phyloP scores from a whole-genome alignment of 805 yeast species.

The Debaryomyces hansenii region DNA sequence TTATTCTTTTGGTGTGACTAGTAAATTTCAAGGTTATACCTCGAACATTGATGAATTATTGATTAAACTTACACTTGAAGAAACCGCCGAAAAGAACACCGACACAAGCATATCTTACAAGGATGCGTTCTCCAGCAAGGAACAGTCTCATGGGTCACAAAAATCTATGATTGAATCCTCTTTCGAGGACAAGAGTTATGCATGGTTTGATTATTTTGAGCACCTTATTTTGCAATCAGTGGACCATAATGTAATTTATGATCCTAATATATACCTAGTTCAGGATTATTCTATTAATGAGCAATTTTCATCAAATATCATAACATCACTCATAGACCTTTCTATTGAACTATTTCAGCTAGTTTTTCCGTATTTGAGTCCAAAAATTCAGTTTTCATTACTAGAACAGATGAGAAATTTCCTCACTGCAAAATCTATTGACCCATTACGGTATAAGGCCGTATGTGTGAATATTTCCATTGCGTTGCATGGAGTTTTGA shows the following conservation, averaged over 20 bases:
- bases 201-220: conserved; percentile 38
- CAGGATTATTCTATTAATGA: conserved; percentile 24
- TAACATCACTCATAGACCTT: conserved; percentile 58
- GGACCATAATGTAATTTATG: conserved; percentile 31
- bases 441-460: conserved; percentile 43
- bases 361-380: conserved; percentile 68
- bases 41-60: conserved; percentile 35
- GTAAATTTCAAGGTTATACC: conserved; percentile 37
- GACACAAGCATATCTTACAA: conserved; percentile 2
- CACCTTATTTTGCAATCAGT: conserved; percentile 16
- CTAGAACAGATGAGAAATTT: conserved; percentile 71
- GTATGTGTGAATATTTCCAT: conserved; percentile 61
- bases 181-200: conserved; percentile 19
- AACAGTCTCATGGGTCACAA: conserved; percentile 7
- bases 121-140: conserved; percentile 1
- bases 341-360: conserved; percentile 76
- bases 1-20: conserved; percentile 53
- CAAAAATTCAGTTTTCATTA: conserved; percentile 84
- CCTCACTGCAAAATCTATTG: conserved; percentile 35
- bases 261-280: conserved; percentile 27
- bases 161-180: conserved; percentile 25
- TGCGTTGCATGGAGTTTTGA: conserved; percentile 57
- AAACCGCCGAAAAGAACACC: neutral
- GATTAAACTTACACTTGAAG: conserved; percentile 18
- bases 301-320: conserved; percentile 24